phyloP scores from a whole-genome alignment of 108 stramenopile genomes.

The Nitzschia sp. region DNA sequence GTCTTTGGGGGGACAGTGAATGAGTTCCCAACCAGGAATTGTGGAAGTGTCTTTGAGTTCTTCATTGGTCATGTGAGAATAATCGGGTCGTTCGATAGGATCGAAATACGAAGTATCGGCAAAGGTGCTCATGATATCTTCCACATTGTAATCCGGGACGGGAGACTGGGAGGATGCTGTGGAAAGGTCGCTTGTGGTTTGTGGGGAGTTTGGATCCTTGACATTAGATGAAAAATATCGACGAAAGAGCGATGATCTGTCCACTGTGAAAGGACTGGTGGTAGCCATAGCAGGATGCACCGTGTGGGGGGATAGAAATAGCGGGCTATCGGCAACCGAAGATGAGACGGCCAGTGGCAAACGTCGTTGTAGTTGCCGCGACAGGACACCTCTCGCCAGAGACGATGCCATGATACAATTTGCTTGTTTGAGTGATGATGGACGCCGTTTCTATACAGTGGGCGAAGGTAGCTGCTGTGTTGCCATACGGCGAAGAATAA shows the following conservation, averaged over 20 bases:
- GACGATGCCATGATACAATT: slow-evolving; percentile 9
- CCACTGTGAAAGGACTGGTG: background rate
- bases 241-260: background rate
- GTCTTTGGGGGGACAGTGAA: slow-evolving; percentile 75
- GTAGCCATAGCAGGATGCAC: background rate
- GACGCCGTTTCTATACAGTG: too few species aligned
- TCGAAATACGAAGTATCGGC: slow-evolving; percentile 37
- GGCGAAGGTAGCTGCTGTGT: too few species aligned
- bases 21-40: slow-evolving; percentile 81
- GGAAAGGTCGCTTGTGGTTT: too few species aligned
- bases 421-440: too few species aligned
- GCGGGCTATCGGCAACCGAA: background rate
- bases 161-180: background rate
- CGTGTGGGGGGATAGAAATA: background rate
- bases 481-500: too few species aligned
- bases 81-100: slow-evolving; percentile 24
- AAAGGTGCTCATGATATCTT: slow-evolving; percentile 32
- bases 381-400: background rate
- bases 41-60: slow-evolving; percentile 66
- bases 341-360: background rate
- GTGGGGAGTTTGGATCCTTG: background rate
- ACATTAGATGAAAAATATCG: slow-evolving; percentile 13
- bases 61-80: slow-evolving; percentile 63
- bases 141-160: slow-evolving; percentile 18
- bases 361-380: slow-evolving; percentile 10